Evolutionary conservation across 768 basidiomycete genomes (phyloP), one percentile per base, ranked within the genome.

Genomic region (Kwoniella dejecticola): DNA sequence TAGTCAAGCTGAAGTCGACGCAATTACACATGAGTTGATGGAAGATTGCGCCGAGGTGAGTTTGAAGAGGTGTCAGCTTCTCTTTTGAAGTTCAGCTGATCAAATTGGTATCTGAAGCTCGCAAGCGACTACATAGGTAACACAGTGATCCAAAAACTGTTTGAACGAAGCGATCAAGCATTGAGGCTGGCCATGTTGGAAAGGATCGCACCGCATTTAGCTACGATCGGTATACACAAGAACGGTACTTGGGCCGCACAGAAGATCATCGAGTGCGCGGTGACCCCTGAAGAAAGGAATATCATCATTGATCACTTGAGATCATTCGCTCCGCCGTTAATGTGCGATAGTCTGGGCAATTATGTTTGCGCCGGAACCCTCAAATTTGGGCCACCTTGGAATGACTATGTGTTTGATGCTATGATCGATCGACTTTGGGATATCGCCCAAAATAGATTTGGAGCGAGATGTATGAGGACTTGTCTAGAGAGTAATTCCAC

Each of bases 241-340:
- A 98, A 99, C 68, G 96, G 96, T 27, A 99, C 96, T 0, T 98
- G 96, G 96, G 95, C 95, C 2, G 94, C 94, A 2, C 96, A 99
- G 80, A 98, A 97, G 84, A 92, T 96, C 75, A 98, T 98, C 60
- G 93, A 97, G 80, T 95, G 92, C 64, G 90, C 93, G 44, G 85
- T 87, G 58, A 87, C 84, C 30, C 87, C 89, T 17, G 92, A 96
- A 56, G 96, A 99, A 77, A 84, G 93, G 56, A 83, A 83, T 5
- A 79, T 95, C 40, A 87, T 99, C 71, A 86, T 90, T 45, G 87
- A 89, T 76, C 89, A 95, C 75, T 80, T 99, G 62, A 83, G 90
- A 61, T 87, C 96, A 0, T 99, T 95, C 76, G 85, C 89, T 11
- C 96, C 96, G 45, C 92, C 96, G 10, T 83, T 99, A 19, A 85